Base-by-base conservation (phyloP, 257 asterid genomes). In the Striga asiatica region DNA sequence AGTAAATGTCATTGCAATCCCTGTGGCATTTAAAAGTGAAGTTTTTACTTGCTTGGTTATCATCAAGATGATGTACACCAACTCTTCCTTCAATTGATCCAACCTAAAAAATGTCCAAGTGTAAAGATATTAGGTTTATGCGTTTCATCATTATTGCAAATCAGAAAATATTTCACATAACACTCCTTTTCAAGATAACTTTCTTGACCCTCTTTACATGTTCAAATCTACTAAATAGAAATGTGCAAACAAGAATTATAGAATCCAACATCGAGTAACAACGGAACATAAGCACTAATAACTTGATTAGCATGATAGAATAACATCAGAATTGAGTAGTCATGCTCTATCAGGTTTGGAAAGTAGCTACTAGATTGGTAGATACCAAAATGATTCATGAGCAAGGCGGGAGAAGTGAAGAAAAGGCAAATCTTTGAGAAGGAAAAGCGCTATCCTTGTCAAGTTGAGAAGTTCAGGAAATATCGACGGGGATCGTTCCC, bases 41-140 rank as follows among this genome's bases (percentile, higher is more conserved):
- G 61, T 81, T 85, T 73, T 85, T 85, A 72, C 66, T 65, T 56
- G 79, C 66, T 55, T 72, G 93, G 4, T 91, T 35, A 25, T 85
- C 94, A 53, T 89, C 96, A 18, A 85, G 79, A 67, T 89, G 93
- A 65, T 89, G 97, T 38, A 85, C 96, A n/a, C 96, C 96, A 28
- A 85, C 94, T 70, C 94, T 80, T 58, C 94, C 97, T 76, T 85
- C 97, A 69, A 85, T 85, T 52, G 97, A 85, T 28, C 97, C 97
- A 62, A 85, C 91, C 96, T 89, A 24, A 47, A 31, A 56, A 34
- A 46, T 32, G 20, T 1, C 63, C 14, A 66, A 20, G 49, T 6
- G 22, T 47, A 53, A 17, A 12, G 43, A 18, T 28, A n/a, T n/a
- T 12, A 14, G 19, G 35, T 56, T n/a, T 53, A 42, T 3, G 25